Percentiles rank a stretch among this genome's conserved stretches.
Evolutionary conservation across 2,329 filamentous ascomycete species (phyloP).

Genomic region (Pyrenophora seminiperda): DNA sequence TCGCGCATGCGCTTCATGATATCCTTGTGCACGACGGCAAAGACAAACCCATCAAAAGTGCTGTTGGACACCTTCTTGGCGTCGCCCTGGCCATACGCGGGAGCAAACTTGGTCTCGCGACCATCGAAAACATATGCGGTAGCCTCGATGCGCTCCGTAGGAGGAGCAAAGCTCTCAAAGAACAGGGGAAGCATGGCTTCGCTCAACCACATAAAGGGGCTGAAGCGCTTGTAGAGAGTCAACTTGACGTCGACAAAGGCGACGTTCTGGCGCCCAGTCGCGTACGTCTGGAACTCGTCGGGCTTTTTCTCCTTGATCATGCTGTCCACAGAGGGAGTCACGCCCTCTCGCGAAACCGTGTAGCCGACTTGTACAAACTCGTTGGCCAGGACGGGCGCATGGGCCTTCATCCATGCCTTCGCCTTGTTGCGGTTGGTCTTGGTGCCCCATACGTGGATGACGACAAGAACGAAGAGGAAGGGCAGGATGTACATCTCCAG

Average conservation of each 20-base stretch:
- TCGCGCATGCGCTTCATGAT: slow-evolving; percentile 87
- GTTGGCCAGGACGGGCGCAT: slow-evolving; percentile 71
- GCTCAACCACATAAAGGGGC: slow-evolving; percentile 69
- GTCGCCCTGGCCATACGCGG: slow-evolving; percentile 64
- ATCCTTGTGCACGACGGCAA: slow-evolving; percentile 93
- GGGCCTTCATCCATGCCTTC: slow-evolving; percentile 76
- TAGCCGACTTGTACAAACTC: slow-evolving; percentile 93
- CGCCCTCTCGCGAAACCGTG: slow-evolving; percentile 45
- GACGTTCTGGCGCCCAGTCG: slow-evolving; percentile 88
- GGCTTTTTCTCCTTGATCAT: slow-evolving; percentile 84
- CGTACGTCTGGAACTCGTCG: slow-evolving; percentile 85
- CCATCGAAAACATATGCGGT: slow-evolving; percentile 89
- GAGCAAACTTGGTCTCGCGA: slow-evolving; percentile 79
- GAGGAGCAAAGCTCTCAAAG: slow-evolving; percentile 73
- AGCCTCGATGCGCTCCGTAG: slow-evolving; percentile 75
- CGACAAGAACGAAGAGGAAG: slow-evolving; percentile 73
- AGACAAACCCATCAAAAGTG: slow-evolving; percentile 87
- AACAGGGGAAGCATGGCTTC: slow-evolving; percentile 76
- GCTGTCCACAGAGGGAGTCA: slow-evolving; percentile 56
- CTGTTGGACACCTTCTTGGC: slow-evolving; percentile 67
- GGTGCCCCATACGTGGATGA: slow-evolving; percentile 81
- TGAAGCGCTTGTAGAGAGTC: slow-evolving; percentile 82
- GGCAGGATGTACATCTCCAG: slow-evolving; percentile 82
- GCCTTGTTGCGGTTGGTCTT: slow-evolving; percentile 80
- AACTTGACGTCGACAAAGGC: slow-evolving; percentile 88